These are phyloP conservation scores for Galerina sulciceps DNA, from an alignment of 768 basidiomycete species.

Conservation along the genomic window DNA sequence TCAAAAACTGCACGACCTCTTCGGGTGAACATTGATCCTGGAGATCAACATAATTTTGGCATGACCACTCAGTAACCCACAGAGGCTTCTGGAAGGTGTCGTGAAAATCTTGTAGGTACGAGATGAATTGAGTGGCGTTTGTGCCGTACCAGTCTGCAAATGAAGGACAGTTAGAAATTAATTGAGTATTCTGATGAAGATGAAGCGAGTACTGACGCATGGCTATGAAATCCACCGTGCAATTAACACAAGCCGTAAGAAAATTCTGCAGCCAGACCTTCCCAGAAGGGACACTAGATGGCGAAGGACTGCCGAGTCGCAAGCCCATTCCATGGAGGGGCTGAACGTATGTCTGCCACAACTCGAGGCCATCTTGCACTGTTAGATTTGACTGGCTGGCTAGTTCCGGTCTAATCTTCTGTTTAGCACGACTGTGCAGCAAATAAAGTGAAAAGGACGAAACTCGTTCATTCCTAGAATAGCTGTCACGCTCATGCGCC, in stretches of 20 bases:
- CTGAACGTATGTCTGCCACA: conserved; percentile 58
- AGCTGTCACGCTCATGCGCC: conserved; percentile 37
- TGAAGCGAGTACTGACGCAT: conserved; percentile 41
- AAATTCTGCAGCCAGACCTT: conserved; percentile 60
- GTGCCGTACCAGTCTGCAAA: conserved; percentile 54
- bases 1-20: conserved; percentile 51
- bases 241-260: conserved; percentile 52
- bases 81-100: conserved; percentile 53
- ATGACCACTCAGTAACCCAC: conserved; percentile 69
- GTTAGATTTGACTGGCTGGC: conserved; percentile 55
- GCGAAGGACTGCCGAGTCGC: conserved; percentile 57
- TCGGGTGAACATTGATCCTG: conserved; percentile 47
- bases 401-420: conserved; percentile 24
- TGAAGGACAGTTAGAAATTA: background rate
- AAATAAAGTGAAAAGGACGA: conserved; percentile 10
- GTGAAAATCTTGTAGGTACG: conserved; percentile 54
- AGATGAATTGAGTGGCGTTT: conserved; percentile 50
- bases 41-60: conserved; percentile 51
- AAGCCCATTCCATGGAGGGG: conserved; percentile 50
- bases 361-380: conserved; percentile 47
- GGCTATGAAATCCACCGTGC: conserved; percentile 62
- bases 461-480: conserved; percentile 62
- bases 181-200: background rate
- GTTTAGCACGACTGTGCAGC: background rate
- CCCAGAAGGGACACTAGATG: conserved; percentile 54